Conservation (phyloP, 164 flowering plant species). For the Saururus chinensis region DNA sequence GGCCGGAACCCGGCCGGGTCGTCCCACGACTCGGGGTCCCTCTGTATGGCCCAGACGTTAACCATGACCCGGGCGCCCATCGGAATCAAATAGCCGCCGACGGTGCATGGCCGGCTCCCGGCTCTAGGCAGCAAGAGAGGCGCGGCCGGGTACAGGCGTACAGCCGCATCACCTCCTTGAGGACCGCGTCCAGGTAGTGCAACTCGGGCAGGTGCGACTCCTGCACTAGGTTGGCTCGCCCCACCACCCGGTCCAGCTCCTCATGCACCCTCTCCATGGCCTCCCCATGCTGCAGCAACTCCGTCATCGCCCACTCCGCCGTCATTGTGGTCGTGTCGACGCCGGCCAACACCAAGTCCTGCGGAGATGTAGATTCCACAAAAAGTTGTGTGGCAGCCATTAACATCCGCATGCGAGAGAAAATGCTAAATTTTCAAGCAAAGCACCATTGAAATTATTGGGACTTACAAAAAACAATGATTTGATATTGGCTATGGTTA, state of each 20-base stretch:
- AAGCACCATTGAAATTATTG: no score
- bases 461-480: background rate
- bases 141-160: background rate
- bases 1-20: slow-evolving; percentile 23
- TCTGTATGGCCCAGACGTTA: slow-evolving; percentile 39
- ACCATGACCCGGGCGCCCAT: slow-evolving; percentile 20
- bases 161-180: slow-evolving; percentile 21
- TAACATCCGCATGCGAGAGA: no score
- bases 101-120: slow-evolving; percentile 7
- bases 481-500: background rate
- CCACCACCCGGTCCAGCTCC: slow-evolving; percentile 10
- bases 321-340: slow-evolving; percentile 3
- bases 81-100: slow-evolving; percentile 25
- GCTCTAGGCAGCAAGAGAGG: slow-evolving; percentile 9
- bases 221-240: slow-evolving; percentile 8
- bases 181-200: slow-evolving; percentile 21
- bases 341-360: slow-evolving; percentile 11
- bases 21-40: slow-evolving; percentile 33
- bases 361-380: background rate
- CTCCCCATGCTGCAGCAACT: slow-evolving; percentile 6
- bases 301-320: slow-evolving; percentile 15
- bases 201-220: slow-evolving; percentile 21
- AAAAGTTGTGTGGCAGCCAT: no score
- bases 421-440: no score
- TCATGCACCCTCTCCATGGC: slow-evolving; percentile 3